A percentile compares a stretch with the other conserved stretches of the same genome.
Evolutionary conservation across 148 eudicot genomes (phyloP).

Genomic region (Vaccinium macrocarpon): DNA sequence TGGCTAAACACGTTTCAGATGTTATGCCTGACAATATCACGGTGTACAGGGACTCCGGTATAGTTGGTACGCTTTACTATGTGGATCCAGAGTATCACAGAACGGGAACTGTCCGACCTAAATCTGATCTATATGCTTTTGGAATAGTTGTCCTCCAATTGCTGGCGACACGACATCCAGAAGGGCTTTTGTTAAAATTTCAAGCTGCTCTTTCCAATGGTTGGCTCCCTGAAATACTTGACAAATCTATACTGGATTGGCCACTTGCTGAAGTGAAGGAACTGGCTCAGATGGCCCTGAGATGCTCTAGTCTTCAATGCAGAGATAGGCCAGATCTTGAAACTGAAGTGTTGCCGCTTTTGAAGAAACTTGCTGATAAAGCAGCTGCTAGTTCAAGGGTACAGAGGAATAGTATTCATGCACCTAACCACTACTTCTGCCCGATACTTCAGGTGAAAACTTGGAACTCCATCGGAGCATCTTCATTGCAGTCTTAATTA

Average conservation of each 20-base stretch:
- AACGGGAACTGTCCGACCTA: slow-evolving; percentile 74
- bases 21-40: slow-evolving; percentile 56
- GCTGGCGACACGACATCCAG: slow-evolving; percentile 54
- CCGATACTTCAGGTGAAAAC: slow-evolving; percentile 58
- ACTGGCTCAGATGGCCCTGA: slow-evolving; percentile 58
- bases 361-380: slow-evolving; percentile 65
- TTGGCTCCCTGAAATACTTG: slow-evolving; percentile 49
- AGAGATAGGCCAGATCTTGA: slow-evolving; percentile 92
- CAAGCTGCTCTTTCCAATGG: slow-evolving; percentile 56
- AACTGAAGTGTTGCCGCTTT: slow-evolving; percentile 53
- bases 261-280: slow-evolving; percentile 60
- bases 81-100: slow-evolving; percentile 85
- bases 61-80: slow-evolving; percentile 64
- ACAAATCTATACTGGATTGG: slow-evolving; percentile 64
- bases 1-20: slow-evolving; percentile 64
- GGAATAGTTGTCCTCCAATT: slow-evolving; percentile 71
- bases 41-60: slow-evolving; percentile 47
- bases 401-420: slow-evolving; percentile 32
- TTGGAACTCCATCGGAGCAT: not conserved
- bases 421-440: slow-evolving; percentile 75
- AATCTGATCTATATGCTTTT: slow-evolving; percentile 77
- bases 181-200: slow-evolving; percentile 52
- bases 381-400: slow-evolving; percentile 49
- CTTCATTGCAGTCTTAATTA: not conserved
- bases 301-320: slow-evolving; percentile 67